Conservation (phyloP, 2,329 filamentous ascomycete species). For the Fusarium neocosmosporiellum region DNA sequence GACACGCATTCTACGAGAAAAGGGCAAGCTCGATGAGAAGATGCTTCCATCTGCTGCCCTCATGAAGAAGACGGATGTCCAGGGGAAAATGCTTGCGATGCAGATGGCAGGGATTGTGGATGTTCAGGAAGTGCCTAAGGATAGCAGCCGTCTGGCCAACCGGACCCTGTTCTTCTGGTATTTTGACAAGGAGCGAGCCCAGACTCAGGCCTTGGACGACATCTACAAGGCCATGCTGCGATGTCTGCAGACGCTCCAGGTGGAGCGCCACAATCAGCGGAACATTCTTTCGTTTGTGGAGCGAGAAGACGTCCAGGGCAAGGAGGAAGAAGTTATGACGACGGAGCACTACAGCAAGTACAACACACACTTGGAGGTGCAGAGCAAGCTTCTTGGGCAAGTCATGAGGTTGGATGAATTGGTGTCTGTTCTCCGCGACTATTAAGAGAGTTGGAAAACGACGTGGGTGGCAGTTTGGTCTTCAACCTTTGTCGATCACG, state of each 20-base stretch:
- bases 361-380: slow-evolving; percentile 69
- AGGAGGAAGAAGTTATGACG: slow-evolving; percentile 83
- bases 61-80: slow-evolving; percentile 86
- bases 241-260: slow-evolving; percentile 81
- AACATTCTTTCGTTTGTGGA: slow-evolving; percentile 84
- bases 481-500: neutral
- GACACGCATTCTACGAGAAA: slow-evolving; percentile 84
- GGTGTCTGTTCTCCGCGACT: slow-evolving; percentile 85
- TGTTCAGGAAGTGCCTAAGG: slow-evolving; percentile 92
- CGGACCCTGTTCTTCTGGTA: slow-evolving; percentile 93
- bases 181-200: slow-evolving; percentile 81
- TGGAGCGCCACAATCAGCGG: slow-evolving; percentile 78
- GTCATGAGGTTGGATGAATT: slow-evolving; percentile 85
- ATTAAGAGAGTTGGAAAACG: slow-evolving; percentile 51
- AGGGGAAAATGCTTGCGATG: slow-evolving; percentile 85
- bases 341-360: slow-evolving; percentile 77
- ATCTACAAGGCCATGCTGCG: slow-evolving; percentile 92
- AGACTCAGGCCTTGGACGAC: slow-evolving; percentile 78
- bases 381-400: slow-evolving; percentile 81
- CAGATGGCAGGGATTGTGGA: slow-evolving; percentile 89
- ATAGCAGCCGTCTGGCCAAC: slow-evolving; percentile 82
- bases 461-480: neutral
- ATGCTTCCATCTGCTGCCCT: slow-evolving; percentile 83
- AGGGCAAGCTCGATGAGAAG: slow-evolving; percentile 96
- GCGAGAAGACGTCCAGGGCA: slow-evolving; percentile 85